Conservation (phyloP, 352 stramenopile species). For the Phytophthora foliorum region DNA sequence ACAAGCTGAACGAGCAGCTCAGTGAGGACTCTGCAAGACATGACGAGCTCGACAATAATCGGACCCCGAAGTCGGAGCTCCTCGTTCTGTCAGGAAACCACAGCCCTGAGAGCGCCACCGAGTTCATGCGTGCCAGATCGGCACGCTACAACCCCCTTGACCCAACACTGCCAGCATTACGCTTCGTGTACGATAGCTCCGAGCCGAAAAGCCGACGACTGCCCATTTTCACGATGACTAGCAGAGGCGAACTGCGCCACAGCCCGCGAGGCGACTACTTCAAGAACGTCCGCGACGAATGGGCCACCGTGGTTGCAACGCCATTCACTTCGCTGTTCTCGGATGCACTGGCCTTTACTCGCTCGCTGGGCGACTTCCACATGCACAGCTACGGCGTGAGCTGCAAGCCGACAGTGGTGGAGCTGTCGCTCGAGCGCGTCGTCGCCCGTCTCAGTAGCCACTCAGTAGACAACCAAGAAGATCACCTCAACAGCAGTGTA, state of each 20-base stretch:
- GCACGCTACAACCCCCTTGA: constrained; percentile 41
- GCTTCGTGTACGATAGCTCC: constrained; percentile 87
- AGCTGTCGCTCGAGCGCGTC: constrained; percentile 58
- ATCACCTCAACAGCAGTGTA: not conserved
- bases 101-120: constrained; percentile 74
- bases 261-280: constrained; percentile 77
- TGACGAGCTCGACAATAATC: constrained; percentile 31
- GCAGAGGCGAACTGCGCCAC: constrained; percentile 45
- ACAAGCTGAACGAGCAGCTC: constrained; percentile 22
- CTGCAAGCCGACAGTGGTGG: constrained; percentile 66
- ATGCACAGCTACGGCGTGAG: constrained; percentile 89
- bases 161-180: constrained; percentile 60
- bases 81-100: constrained; percentile 88
- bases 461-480: constrained; percentile 31
- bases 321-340: constrained; percentile 71
- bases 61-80: constrained; percentile 22
- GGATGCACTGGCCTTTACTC: constrained; percentile 90
- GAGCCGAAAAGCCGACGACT: constrained; percentile 44
- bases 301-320: constrained; percentile 86
- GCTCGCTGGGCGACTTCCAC: constrained; percentile 89
- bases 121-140: constrained; percentile 75
- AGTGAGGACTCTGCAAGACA: constrained; percentile 16
- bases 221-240: constrained; percentile 51
- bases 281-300: constrained; percentile 94
- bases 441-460: constrained; percentile 7